Evolutionary conservation across 2,329 filamentous ascomycete genomes (phyloP), one percentile per base, ranked within the genome.

Genomic region (Escovopsis sp.): DNA sequence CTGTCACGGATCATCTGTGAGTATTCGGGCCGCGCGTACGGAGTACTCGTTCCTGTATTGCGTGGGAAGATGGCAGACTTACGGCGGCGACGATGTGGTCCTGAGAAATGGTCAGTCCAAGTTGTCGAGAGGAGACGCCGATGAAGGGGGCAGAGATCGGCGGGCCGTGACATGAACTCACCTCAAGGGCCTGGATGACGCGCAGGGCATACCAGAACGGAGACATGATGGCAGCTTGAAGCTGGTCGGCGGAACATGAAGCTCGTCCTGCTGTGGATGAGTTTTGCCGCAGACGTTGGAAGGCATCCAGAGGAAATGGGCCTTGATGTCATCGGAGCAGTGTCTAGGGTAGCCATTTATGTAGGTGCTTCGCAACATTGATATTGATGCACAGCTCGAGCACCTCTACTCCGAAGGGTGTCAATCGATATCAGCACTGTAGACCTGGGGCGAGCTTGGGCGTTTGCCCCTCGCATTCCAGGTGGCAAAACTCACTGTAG

Each of bases 41-140:
- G 23, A 23, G 23, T 4, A 32, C 28, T 7, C 11, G 7, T 11
- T 32, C 28, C 28, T 11, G 7, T 32, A 32, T 32, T 7, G 11
- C 11, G 28, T 23, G 28, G 28, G 7, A 9, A 9, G 8, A 9
- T 32, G 8, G 28, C 28, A 4, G n/a, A 37, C 36, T 34, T 52
- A 63, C 60, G 26, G 52, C 49, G 38, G 51, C 53, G 47, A 62
- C 50, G 41, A 62, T 62, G 36, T 53, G 49, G 41, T 62, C 59
- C 59, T 62, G 37, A 38, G 10, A 3, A 32, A 8, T 26, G 28
- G 39, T 33, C 19, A 34, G 28, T 26, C 5, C 19, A 19, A n/a
- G 42, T 4, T 32, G 8, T 9, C 11, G 28, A 32, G 28, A 32
- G 15, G 15, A 15, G 15, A 15, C 15, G 15, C 15, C 11, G 8